Conservation (phyloP, 108 stramenopile species). For the Chaetoceros muelleri region DNA sequence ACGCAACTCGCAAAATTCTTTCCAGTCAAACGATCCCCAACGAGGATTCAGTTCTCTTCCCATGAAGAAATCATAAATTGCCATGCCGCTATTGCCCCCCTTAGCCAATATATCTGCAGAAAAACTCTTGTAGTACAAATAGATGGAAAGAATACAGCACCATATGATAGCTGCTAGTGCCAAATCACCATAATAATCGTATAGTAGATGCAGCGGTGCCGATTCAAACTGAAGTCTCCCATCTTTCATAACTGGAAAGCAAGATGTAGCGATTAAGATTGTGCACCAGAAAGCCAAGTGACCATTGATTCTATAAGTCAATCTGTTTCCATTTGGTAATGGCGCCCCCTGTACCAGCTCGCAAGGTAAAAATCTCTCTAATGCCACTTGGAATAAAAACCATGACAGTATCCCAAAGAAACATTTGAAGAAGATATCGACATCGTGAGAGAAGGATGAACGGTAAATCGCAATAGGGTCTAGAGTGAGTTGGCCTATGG, state of each 20-base stretch:
- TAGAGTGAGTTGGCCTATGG: constrained; percentile 41
- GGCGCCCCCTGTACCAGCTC: constrained; percentile 69
- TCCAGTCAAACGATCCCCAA: constrained; percentile 81
- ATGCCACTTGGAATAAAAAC: constrained; percentile 77
- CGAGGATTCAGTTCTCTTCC: constrained; percentile 98
- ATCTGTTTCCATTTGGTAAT: constrained; percentile 33
- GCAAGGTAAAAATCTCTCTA: constrained; percentile 79
- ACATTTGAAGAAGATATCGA: constrained; percentile 22
- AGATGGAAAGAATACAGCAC: constrained; percentile 42
- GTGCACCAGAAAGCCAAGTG: constrained; percentile 91
- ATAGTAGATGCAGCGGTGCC: constrained; percentile 63
- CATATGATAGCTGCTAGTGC: constrained; percentile 55
- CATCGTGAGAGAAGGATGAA: constrained; percentile 29
- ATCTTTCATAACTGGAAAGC: constrained; percentile 30
- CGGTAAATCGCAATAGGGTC: constrained; percentile 15
- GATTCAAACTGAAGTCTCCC: constrained; percentile 23
- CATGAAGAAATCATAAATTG: constrained; percentile 92
- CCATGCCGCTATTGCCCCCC: constrained; percentile 75
- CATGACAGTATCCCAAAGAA: constrained; percentile 47
- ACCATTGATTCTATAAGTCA: constrained; percentile 88
- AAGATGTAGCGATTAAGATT: constrained; percentile 37
- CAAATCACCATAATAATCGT: constrained; percentile 57
- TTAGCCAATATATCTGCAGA: constrained; percentile 52
- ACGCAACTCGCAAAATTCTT: constrained; percentile 94
- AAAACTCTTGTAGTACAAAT: constrained; percentile 72